Evolutionary conservation across 441 rosid species (phyloP).

Genomic region (Adansonia gregorii): DNA sequence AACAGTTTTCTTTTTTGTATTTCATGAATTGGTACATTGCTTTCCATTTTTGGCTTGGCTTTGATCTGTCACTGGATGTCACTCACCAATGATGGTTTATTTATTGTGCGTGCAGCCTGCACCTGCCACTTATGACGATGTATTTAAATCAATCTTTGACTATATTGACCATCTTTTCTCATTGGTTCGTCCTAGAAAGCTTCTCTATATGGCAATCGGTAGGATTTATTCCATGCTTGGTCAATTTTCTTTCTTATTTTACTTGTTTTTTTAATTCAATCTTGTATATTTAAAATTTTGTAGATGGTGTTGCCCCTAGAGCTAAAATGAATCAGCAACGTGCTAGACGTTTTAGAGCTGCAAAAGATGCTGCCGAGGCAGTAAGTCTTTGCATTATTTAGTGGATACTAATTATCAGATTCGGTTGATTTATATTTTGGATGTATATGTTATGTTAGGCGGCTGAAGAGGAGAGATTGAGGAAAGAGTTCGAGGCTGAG

Average conservation of each 20-base stretch:
- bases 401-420: slow-evolving; percentile 15
- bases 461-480: slow-evolving; percentile 92
- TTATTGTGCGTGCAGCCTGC: slow-evolving; percentile 60
- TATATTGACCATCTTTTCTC: slow-evolving; percentile 88
- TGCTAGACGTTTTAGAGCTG: slow-evolving; percentile 91
- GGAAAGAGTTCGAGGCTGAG: slow-evolving; percentile 75
- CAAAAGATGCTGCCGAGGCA: slow-evolving; percentile 93
- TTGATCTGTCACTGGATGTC: slow-evolving; percentile 5
- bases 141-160: slow-evolving; percentile 79
- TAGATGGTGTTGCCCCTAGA: slow-evolving; percentile 99
- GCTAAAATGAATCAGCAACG: slow-evolving; percentile 99
- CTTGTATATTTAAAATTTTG: slow-evolving; percentile 25
- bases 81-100: neutral
- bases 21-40: neutral
- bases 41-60: slow-evolving; percentile 5
- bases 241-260: slow-evolving; percentile 11
- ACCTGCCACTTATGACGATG: slow-evolving; percentile 86
- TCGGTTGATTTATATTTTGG: slow-evolving; percentile 21
- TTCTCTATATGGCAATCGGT: slow-evolving; percentile 95
- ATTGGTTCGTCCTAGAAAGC: slow-evolving; percentile 94
- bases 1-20: neutral
- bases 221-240: slow-evolving; percentile 30
- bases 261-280: slow-evolving; percentile 12
- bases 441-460: slow-evolving; percentile 46
- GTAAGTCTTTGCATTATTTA: slow-evolving; percentile 46